Conservation (phyloP, 2,329 filamentous ascomycete species). For the Lachnellula suecica region DNA sequence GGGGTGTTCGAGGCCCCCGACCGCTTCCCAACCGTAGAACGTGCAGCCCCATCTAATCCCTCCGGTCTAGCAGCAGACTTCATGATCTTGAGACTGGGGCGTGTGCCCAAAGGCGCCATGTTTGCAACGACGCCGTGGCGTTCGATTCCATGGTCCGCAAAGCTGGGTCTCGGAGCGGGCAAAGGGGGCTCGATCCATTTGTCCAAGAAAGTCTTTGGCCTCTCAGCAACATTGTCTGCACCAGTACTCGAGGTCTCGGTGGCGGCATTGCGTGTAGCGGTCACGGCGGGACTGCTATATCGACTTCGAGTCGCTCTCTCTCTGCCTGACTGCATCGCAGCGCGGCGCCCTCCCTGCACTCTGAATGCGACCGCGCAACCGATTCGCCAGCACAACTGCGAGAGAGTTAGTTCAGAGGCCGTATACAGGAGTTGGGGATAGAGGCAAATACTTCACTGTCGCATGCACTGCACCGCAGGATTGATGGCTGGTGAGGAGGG, state of each 20-base stretch:
- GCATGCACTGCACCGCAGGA: conserved; percentile 18
- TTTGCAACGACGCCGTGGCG: conserved; percentile 75
- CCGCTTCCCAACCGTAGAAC: conserved; percentile 22
- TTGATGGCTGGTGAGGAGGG: conserved; percentile 15
- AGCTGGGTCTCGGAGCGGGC: conserved; percentile 61
- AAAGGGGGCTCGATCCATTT: conserved; percentile 58
- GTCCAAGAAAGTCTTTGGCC: conserved; percentile 32
- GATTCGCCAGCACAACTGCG: conserved; percentile 12
- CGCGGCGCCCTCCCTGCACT: conserved; percentile 7
- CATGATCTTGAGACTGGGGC: conserved; percentile 64
- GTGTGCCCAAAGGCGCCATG: conserved; percentile 78
- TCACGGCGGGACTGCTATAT: conserved; percentile 27
- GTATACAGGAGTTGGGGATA: conserved; percentile 1
- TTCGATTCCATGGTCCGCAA: conserved; percentile 70
- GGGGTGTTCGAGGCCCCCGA: conserved; percentile 16
- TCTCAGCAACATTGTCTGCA: conserved; percentile 13
- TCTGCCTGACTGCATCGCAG: conserved; percentile 1
- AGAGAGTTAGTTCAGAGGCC: conserved; percentile 20
- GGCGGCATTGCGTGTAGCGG: conserved; percentile 13
- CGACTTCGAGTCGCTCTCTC: conserved; percentile 30
- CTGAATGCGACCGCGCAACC: conserved; percentile 12
- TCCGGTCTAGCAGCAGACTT: conserved; percentile 35
- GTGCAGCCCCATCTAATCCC: conserved; percentile 11
- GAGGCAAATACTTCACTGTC: conserved; percentile 26
- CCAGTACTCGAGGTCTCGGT: conserved; percentile 5